Evolutionary conservation across 139 green algal species (phyloP).

Genomic region (Ettlia oleoabundans): DNA sequence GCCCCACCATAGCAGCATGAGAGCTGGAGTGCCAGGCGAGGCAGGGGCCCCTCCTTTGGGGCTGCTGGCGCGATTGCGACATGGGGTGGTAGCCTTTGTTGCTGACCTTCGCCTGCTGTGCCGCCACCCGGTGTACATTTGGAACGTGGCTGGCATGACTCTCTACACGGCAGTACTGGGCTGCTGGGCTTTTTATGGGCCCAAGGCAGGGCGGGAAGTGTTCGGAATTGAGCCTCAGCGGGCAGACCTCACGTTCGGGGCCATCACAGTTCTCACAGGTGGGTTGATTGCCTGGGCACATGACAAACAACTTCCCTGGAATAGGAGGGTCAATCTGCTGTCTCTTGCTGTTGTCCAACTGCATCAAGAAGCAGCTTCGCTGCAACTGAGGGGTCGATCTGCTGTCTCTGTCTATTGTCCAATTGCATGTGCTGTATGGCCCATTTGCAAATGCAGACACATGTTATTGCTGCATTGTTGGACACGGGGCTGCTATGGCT

Average conservation of each 20-base stretch:
- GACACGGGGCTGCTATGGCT: too few relatives aligned
- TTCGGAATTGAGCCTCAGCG: conserved; percentile 60
- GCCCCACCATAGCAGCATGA: background rate
- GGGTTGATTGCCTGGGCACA: too few relatives aligned
- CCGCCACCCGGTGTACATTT: conserved; percentile 19
- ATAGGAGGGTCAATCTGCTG: too few relatives aligned
- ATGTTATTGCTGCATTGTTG: too few relatives aligned
- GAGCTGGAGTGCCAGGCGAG: too few relatives aligned
- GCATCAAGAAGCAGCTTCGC: too few relatives aligned
- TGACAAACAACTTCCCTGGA: too few relatives aligned
- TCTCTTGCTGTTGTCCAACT: too few relatives aligned
- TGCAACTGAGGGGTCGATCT: too few relatives aligned
- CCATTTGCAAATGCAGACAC: too few relatives aligned
- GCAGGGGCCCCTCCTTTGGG: background rate
- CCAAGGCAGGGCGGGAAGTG: conserved; percentile 66
- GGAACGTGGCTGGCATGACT: conserved; percentile 52
- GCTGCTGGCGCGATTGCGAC: background rate
- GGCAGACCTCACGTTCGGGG: conserved; percentile 88
- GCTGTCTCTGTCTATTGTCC: too few relatives aligned
- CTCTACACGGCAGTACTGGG: conserved; percentile 85
- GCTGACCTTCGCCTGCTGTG: conserved; percentile 4
- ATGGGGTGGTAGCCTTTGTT: background rate
- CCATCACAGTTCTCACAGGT: conserved; percentile 86
- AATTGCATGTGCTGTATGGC: too few relatives aligned
- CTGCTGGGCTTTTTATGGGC: conserved; percentile 83